phyloP scores from a whole-genome alignment of 2,329 filamentous ascomycete genomes.

The Periconia sp. region DNA sequence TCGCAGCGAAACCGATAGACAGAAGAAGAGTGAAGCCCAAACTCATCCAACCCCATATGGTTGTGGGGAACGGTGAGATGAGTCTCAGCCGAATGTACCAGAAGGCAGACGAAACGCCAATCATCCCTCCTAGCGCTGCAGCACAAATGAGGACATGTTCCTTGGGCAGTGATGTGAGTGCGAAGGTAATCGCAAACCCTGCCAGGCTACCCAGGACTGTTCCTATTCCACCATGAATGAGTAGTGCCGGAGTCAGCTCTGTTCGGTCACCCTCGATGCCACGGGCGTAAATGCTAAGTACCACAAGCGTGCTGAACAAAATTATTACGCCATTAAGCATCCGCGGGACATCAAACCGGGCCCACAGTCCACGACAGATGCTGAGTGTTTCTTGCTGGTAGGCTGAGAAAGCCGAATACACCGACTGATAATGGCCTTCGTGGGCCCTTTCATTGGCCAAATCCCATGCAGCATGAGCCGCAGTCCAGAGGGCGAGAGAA shows the following conservation, averaged over 20 bases:
- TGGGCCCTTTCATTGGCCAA: slow-evolving; percentile 44
- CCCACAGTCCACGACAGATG: slow-evolving; percentile 85
- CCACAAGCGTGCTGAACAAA: slow-evolving; percentile 66
- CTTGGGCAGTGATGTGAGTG: slow-evolving; percentile 42
- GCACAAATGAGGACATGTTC: slow-evolving; percentile 46
- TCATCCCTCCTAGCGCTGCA: slow-evolving; percentile 42
- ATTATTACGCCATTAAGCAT: slow-evolving; percentile 81
- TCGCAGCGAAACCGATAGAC: slow-evolving; percentile 92
- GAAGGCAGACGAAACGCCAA: slow-evolving; percentile 46
- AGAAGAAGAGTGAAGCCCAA: slow-evolving; percentile 80
- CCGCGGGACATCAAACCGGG: slow-evolving; percentile 82
- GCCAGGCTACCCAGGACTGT: slow-evolving; percentile 46
- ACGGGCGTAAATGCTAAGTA: slow-evolving; percentile 73
- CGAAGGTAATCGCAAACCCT: slow-evolving; percentile 49
- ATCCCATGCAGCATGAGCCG: slow-evolving; percentile 59
- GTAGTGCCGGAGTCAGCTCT: slow-evolving; percentile 55
- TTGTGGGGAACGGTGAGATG: slow-evolving; percentile 64
- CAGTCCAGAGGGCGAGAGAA: slow-evolving; percentile 61
- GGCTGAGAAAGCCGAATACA: slow-evolving; percentile 62
- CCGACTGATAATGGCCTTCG: slow-evolving; percentile 42
- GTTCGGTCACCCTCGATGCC: slow-evolving; percentile 56
- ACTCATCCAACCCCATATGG: slow-evolving; percentile 86
- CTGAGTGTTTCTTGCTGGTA: slow-evolving; percentile 80
- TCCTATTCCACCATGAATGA: slow-evolving; percentile 55
- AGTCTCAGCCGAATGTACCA: slow-evolving; percentile 47